Evolutionary conservation across 192 early-diverging fungal species (phyloP).

Genomic region (Jimgerdemannia lactiflua): DNA sequence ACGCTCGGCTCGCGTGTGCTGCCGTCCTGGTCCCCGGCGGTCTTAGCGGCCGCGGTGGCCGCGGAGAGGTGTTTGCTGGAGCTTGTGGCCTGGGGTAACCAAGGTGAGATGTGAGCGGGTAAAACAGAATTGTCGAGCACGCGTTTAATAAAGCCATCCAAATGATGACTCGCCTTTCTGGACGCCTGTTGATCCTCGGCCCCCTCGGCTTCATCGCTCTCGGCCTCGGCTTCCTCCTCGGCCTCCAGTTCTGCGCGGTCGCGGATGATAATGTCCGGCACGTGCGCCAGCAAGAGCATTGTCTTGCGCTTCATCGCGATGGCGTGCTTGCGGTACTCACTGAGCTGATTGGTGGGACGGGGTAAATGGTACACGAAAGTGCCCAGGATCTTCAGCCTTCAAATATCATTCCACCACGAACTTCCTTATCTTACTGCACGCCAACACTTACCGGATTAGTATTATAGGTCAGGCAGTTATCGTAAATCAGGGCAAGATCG

Average conservation of each 20-base stretch:
- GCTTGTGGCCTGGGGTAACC: background rate
- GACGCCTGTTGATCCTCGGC: conserved; percentile 31
- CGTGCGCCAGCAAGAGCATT: conserved; percentile 66
- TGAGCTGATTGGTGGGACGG: conserved; percentile 47
- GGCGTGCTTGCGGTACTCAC: conserved; percentile 84
- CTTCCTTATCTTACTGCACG: background rate
- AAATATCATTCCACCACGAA: too few relatives aligned
- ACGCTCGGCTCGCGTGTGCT: conserved; percentile 8
- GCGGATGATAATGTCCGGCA: conserved; percentile 80
- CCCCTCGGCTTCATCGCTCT: conserved; percentile 34
- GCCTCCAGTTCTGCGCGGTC: conserved; percentile 51
- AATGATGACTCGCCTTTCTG: conserved; percentile 26
- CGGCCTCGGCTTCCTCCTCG: conserved; percentile 58
- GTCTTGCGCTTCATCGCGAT: conserved; percentile 78
- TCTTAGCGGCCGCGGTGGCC: background rate
- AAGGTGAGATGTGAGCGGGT: background rate
- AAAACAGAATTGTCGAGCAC: background rate
- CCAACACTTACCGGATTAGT: conserved; percentile 56
- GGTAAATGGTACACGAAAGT: conserved; percentile 9
- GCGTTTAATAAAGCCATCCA: background rate
- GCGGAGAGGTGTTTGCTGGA: background rate
- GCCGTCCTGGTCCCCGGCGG: background rate
- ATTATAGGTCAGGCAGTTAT: conserved; percentile 93
- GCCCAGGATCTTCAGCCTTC: too few relatives aligned
- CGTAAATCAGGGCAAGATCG: conserved; percentile 90